Base-by-base conservation (phyloP, 2,329 filamentous ascomycete genomes). In the Phyllosticta ampelicida region DNA sequence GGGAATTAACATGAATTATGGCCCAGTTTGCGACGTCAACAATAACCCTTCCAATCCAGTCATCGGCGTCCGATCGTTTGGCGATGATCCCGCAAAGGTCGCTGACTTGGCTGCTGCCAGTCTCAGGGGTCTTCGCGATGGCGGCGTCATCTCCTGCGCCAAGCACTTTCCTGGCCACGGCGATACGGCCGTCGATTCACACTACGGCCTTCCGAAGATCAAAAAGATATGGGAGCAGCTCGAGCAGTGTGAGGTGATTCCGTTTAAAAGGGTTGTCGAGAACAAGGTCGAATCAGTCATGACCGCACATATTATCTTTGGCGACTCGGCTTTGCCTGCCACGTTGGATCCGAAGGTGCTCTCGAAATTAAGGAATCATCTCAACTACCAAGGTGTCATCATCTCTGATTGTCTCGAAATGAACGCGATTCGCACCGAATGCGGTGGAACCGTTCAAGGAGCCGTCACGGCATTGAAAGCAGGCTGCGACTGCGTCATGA, bases 101-200 rank as follows among this genome's bases (percentile, higher is more conserved):
- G 52, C 51, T 9, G n/a, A 19, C 9, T 10, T 54, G 44, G 56
- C 56, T 2, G 19, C 36, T 9, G 51, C 51, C 1, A 58, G 50
- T 21, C n/a, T 54, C 23, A 36, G 28, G 8, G 56, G 56, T 3
- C 52, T 58, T 9, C 51, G 51, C n/a, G 28, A 51, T 6, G 26
- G 54, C 6, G 56, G 56, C 26, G 51, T 58, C 44, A 58, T 58
- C 10, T 52, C 56, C 6, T 58, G 56, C 56, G 51, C 50, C 6
- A 58, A 58, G 52, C 56, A 58, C 20, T 58, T 58, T 16, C 56
- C 56, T 8, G 56, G 56, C 11, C 56, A 58, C n/a, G 56, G 56
- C 13, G 48, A 58, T 19, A 58, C 56, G 3, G 56, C 56, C 6
- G 52, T 54, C 3, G 56, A 58, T 9, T 58, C 56, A 0, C 56